Conservation (phyloP, 805 yeast species). For the Candida khao-thaluensis region DNA sequence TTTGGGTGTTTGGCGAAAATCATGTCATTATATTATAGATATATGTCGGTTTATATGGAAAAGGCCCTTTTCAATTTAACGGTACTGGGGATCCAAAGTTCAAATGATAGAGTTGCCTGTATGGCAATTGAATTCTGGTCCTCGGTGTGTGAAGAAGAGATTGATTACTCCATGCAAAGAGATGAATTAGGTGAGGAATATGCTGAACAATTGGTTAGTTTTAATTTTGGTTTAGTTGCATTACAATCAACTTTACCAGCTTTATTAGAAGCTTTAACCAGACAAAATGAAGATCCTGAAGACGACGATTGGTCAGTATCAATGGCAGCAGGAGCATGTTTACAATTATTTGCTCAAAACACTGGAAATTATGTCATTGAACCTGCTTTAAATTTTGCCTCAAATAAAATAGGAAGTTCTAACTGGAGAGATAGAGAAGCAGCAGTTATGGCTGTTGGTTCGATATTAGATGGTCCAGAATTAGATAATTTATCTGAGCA, state of each 20-base stretch:
- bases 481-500: constrained; percentile 62
- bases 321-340: constrained; percentile 98
- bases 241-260: constrained; percentile 86
- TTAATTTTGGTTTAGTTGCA: constrained; percentile 83
- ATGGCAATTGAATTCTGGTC: constrained; percentile 99
- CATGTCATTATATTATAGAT: constrained; percentile 82
- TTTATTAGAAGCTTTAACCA: constrained; percentile 70
- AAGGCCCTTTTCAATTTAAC: constrained; percentile 90
- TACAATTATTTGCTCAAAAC: constrained; percentile 89
- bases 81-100: constrained; percentile 84
- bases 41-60: constrained; percentile 96
- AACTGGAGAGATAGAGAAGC: constrained; percentile 92
- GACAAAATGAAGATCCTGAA: constrained; percentile 90
- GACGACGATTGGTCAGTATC: constrained; percentile 98
- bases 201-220: constrained; percentile 49
- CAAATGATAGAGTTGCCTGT: constrained; percentile 84
- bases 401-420: constrained; percentile 53
- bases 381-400: constrained; percentile 83
- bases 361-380: constrained; percentile 84
- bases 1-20: constrained; percentile 93
- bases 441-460: constrained; percentile 98
- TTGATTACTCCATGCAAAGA: constrained; percentile 69
- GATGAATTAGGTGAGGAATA: constrained; percentile 45
- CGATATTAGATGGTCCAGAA: constrained; percentile 93
- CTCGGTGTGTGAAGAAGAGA: constrained; percentile 98